These are phyloP conservation scores for Spiraea crenata DNA, from an alignment of 331 rosid genomes.

Conservation along the genomic window DNA sequence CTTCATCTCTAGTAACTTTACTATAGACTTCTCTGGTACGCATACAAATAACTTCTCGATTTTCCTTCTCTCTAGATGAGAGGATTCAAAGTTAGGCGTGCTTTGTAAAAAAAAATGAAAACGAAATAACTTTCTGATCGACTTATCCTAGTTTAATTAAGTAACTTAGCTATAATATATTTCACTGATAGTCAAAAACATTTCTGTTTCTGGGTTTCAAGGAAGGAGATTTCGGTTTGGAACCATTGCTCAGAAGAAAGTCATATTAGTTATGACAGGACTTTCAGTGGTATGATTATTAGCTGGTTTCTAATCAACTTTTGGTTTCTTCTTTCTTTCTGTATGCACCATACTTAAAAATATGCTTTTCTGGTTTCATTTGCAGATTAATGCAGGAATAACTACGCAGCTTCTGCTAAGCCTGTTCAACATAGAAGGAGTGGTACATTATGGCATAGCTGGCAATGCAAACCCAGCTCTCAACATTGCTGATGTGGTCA, in stretches of 20 bases:
- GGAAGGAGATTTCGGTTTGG: conserved; percentile 58
- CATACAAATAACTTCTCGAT: too few species aligned
- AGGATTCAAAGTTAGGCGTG: not conserved
- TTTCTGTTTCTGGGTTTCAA: not conserved
- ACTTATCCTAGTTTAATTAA: too few species aligned
- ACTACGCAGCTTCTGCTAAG: conserved; percentile 53
- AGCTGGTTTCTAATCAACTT: not conserved
- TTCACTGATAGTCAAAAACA: not conserved
- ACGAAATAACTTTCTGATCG: not conserved
- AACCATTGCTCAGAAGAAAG: conserved; percentile 41
- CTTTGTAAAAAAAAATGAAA: not conserved
- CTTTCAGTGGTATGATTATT: conserved; percentile 24
- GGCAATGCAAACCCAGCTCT: conserved; percentile 56
- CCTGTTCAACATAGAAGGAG: conserved; percentile 49
- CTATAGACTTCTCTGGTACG: conserved; percentile 47
- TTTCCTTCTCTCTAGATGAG: too few species aligned
- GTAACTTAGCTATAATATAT: too few species aligned
- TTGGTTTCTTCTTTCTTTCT: not conserved
- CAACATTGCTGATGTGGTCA: conserved; percentile 56
- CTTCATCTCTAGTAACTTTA: conserved; percentile 24
- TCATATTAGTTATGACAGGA: conserved; percentile 57
- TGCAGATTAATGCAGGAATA: conserved; percentile 57
- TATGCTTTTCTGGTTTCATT: not conserved
- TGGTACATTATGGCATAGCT: conserved; percentile 62
- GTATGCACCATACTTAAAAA: too few species aligned